Base-by-base conservation (phyloP, 768 basidiomycete species). In the Amanita rubescens region DNA sequence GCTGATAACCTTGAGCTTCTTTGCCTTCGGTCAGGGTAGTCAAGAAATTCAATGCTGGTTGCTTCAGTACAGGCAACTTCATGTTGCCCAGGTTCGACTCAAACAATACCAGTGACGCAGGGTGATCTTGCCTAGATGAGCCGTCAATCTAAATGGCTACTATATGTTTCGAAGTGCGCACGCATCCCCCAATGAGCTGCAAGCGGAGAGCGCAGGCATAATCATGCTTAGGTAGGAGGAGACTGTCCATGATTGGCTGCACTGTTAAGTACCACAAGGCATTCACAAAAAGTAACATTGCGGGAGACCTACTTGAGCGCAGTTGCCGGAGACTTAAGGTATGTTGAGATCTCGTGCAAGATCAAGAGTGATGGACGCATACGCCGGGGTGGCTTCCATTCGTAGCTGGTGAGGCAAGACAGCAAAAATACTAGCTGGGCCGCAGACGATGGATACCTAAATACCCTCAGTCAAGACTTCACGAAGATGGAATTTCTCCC, bases 311-410 rank as follows among this genome's bases (percentile, higher is more conserved):
- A 49, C 47, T 37, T 7, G 17, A 9, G 35, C 14, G 34, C 11
- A 15, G 3, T 19, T 19, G 25, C 19, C 17, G 17, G 10, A 24
- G 33, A 12, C 10, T 25, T 44, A 50, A 85, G 81, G 63, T 82
- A 86, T 6, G 68, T 60, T 2, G 85, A 86, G 0, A 75, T 73
- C 55, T 87, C 85, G 46, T 78, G 74, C 15, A 89, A 62, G 30
- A 89, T 71, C 12, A 53, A 37, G 3, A 53, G 15, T 25, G 30
- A 30, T 45, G 43, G 52, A 25, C 10, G 42, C 17, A 19, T 19
- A 7, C 32, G 3, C 19, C 12, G 27, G 10, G 11, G n/a, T 15
- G 41, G 14, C 20, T 14, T 19, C n/a, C 12, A 20, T 34, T 15
- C n/a, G 19, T 19, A 12, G 9, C 32, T 46, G 9, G 43, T 24